Evolutionary conservation across 2,329 filamentous ascomycete genomes (phyloP).

Genomic region (Neoscytalidium dimidiatum): DNA sequence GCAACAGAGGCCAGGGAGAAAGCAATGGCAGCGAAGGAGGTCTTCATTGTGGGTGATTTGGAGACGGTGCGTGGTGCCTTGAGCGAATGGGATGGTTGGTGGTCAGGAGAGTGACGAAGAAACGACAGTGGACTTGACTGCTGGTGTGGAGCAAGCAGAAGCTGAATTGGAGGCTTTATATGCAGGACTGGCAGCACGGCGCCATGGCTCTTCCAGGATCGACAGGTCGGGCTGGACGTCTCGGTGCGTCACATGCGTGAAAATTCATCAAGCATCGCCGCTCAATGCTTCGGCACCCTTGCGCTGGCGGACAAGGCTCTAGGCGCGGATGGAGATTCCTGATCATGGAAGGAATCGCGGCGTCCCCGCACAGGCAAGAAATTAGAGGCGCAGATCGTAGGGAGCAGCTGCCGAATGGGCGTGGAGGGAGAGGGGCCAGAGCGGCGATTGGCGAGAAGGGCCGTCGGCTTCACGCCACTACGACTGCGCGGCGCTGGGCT

Average conservation of each 20-base stretch:
- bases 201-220: not conserved
- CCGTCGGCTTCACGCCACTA: not conserved
- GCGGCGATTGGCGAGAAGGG: constrained; percentile 8
- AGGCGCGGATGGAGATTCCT: constrained; percentile 19
- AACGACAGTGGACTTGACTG: constrained; percentile 11
- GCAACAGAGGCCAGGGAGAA: constrained; percentile 47
- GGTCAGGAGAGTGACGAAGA: constrained; percentile 20
- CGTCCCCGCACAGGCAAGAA: constrained; percentile 25
- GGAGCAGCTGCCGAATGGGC: constrained; percentile 27
- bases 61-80: not conserved
- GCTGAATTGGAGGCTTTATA: constrained; percentile 20
- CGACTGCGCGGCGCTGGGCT: not conserved
- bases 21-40: constrained; percentile 38
- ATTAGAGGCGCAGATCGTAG: constrained; percentile 27
- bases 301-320: constrained; percentile 2
- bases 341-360: constrained; percentile 21
- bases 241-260: constrained; percentile 14
- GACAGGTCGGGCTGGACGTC: not conserved
- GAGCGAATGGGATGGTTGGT: constrained; percentile 14
- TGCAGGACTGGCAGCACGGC: not conserved
- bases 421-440: not conserved
- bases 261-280: constrained; percentile 24
- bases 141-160: not conserved
- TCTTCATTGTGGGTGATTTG: constrained; percentile 37
- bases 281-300: constrained; percentile 18